Evolutionary conservation across 768 basidiomycete species (phyloP).

Genomic region (Mycena floridula): DNA sequence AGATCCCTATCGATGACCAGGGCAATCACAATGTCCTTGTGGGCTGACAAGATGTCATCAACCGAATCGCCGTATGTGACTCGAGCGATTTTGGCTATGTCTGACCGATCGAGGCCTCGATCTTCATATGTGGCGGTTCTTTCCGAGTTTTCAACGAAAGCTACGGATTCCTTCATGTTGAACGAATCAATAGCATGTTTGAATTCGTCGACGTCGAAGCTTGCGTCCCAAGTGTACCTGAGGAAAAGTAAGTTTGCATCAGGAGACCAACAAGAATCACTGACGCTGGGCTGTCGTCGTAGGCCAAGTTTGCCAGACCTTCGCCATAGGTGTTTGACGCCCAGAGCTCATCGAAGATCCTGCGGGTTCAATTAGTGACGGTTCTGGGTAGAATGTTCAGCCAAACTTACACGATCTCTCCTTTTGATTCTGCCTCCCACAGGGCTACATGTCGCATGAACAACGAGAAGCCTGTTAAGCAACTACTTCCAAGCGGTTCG

Average conservation of each 20-base stretch:
- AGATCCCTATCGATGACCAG: not conserved
- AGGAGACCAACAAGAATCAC: not conserved
- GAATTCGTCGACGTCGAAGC: constrained; percentile 7
- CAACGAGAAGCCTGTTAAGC: no score
- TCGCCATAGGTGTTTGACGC: constrained; percentile 6
- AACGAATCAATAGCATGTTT: constrained; percentile 3
- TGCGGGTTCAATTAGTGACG: not conserved
- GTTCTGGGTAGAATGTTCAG: no score
- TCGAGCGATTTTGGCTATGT: not conserved
- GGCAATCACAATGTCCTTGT: constrained; percentile 4
- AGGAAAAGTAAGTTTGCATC: not conserved
- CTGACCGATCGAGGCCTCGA: not conserved
- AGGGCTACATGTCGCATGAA: no score
- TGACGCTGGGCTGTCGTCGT: constrained; percentile 12
- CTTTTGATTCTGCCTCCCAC: no score
- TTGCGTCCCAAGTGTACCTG: constrained; percentile 11
- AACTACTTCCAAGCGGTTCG: no score
- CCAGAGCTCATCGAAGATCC: constrained; percentile 5
- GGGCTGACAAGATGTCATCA: constrained; percentile 3
- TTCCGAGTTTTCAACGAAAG: not conserved
- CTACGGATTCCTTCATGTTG: constrained; percentile 4
- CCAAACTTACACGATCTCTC: no score
- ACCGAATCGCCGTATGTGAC: constrained; percentile 9
- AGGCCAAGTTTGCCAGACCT: constrained; percentile 7
- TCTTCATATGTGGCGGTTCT: not conserved